Percentiles rank a stretch among this genome's conserved stretches.
phyloP scores from a whole-genome alignment of 768 basidiomycete genomes.

The Hortiboletus campestris region DNA sequence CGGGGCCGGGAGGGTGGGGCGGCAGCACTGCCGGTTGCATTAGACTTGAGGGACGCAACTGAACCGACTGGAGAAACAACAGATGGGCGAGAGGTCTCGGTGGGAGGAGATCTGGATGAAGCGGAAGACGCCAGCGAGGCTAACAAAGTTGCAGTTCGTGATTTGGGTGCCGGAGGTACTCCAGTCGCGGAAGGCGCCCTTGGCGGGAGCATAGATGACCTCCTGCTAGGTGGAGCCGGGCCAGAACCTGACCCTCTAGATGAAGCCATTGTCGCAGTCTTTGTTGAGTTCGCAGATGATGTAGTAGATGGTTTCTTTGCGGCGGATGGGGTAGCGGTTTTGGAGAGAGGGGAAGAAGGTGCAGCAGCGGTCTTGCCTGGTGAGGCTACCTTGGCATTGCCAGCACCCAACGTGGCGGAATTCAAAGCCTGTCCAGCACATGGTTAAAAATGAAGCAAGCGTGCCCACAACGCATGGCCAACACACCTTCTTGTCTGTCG shows the following conservation, averaged over 20 bases:
- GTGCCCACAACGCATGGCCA: conserved; percentile 14
- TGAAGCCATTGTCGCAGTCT: conserved; percentile 33
- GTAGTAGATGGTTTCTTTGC: conserved; percentile 29
- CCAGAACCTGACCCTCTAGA: conserved; percentile 28
- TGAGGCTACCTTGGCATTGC: conserved; percentile 46
- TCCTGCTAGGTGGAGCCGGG: conserved; percentile 33
- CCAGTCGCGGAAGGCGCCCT: conserved; percentile 42
- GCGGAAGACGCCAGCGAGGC: conserved; percentile 25
- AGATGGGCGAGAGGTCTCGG: conserved; percentile 43
- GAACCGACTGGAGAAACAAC: conserved; percentile 58
- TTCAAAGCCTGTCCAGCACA: conserved; percentile 51
- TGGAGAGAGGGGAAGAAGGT: conserved; percentile 33
- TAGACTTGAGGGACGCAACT: conserved; percentile 45
- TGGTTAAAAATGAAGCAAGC: conserved; percentile 27
- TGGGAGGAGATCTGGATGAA: conserved; percentile 18
- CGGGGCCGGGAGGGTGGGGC: conserved; percentile 49
- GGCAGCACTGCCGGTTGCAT: conserved; percentile 29
- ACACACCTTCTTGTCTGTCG: conserved; percentile 68
- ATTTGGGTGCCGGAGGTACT: conserved; percentile 35
- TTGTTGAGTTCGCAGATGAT: conserved; percentile 32
- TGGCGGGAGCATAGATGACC: conserved; percentile 32
- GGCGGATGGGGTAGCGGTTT: conserved; percentile 29
- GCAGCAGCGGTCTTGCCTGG: conserved; percentile 40
- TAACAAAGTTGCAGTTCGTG: conserved; percentile 34
- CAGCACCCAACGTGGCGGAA: conserved; percentile 65